Evolutionary conservation across 2,329 filamentous ascomycete species (phyloP), one percentile per base, ranked within the genome.

Genomic region (Teratosphaeria destructans): DNA sequence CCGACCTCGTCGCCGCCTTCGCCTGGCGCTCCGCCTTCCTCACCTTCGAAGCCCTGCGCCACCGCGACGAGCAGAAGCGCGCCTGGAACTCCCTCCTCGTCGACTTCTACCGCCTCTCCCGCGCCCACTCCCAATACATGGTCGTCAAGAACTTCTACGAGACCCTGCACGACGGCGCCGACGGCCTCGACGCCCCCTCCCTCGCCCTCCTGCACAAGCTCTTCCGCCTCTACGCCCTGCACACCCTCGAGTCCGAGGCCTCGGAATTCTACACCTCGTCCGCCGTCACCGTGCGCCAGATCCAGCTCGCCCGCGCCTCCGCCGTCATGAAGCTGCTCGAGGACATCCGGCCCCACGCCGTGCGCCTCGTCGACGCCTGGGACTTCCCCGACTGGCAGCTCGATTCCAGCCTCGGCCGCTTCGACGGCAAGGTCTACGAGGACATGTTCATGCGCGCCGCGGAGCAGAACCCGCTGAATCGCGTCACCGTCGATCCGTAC

Each of bases 111-210:
- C 85, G 86, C 52, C 81, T 91, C 5, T 85, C 81, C 60, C 89
- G 87, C 5, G 87, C 88, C 0, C 87, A 89, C 71, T 87, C 85
- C 0, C 87, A 91, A 73, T 90, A 90, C 73, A 81, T 90, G 65
- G 81, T 90, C 0, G 87, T 90, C 63, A 90, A 88, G 79, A 88
- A 85, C 77, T 91, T 90, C 76, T 89, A 94, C 75, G 79, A 84
- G 3, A 78, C 82, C 1, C 82, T 93, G 23, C 82, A 85, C 43
- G 78, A 79, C 5, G 75, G 79, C 6, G 69, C 78, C 7, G 79
- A 49, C 23, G 76, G 81, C 16, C 75, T 89, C 34, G 83, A 86
- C 68, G 67, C 77, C 0, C 78, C 80, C 59, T 88, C 85, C 0
- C 74, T 81, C 14, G 72, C 73, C 0, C 69, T 89, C 10, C 75